These are phyloP conservation scores for Leishmania braziliensis DNA, from an alignment of 208 protist species.

Conservation along the genomic window DNA sequence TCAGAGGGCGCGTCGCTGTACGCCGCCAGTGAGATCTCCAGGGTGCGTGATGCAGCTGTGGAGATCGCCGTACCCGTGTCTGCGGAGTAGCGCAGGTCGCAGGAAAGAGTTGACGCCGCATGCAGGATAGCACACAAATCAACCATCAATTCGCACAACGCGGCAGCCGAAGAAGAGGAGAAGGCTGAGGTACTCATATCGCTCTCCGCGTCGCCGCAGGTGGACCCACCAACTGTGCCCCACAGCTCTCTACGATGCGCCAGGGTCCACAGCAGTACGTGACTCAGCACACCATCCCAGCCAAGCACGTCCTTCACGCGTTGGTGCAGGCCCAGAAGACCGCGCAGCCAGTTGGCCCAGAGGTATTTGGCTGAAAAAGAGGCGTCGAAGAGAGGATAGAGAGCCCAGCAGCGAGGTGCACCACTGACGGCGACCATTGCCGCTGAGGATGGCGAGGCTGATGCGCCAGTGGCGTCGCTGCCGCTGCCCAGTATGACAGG, in stretches of 20 bases:
- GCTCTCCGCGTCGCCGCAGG: background rate
- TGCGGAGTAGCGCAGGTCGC: background rate
- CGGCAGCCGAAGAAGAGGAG: background rate
- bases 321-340: constrained; percentile 37
- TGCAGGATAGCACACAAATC: constrained; percentile 34
- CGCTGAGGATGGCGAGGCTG: background rate
- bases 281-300: constrained; percentile 50
- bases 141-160: constrained; percentile 35
- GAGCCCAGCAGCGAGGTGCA: constrained; percentile 42
- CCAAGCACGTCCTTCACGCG: constrained; percentile 43
- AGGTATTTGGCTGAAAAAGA: constrained; percentile 24
- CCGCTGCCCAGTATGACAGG: constrained; percentile 2
- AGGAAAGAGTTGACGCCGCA: background rate
- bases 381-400: constrained; percentile 53
- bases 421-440: constrained; percentile 17
- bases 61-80: background rate
- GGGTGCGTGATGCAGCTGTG: constrained; percentile 26
- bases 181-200: background rate
- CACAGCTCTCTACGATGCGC: constrained; percentile 33
- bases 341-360: constrained; percentile 55
- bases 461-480: background rate
- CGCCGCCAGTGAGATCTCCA: constrained; percentile 35
- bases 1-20: constrained; percentile 36
- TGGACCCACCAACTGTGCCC: background rate
- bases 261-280: constrained; percentile 52